Conservation (phyloP, 2,329 filamentous ascomycete genomes). For the Penicillium sp. region DNA sequence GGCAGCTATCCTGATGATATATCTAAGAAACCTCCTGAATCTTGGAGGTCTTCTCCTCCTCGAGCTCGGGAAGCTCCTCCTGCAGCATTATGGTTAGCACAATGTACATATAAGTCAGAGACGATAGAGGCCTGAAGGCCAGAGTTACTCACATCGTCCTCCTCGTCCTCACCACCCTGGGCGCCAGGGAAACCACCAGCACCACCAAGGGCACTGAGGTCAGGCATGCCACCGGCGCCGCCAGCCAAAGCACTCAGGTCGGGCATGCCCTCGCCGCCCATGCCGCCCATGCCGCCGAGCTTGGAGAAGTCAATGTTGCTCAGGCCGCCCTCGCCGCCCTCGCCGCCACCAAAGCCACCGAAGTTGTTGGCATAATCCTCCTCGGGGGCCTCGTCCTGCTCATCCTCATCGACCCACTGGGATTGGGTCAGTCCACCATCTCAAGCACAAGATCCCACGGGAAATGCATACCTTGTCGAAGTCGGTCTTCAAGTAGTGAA, state of each 20-base stretch:
- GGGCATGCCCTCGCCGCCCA: slow-evolving; percentile 33
- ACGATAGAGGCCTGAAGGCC: not conserved
- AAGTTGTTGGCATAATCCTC: slow-evolving; percentile 64
- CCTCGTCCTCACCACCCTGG: slow-evolving; percentile 33
- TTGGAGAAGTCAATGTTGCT: slow-evolving; percentile 93
- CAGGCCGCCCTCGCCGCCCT: slow-evolving; percentile 56
- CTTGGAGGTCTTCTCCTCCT: slow-evolving; percentile 38
- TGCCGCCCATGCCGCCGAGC: slow-evolving; percentile 63
- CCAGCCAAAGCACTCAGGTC: slow-evolving; percentile 37
- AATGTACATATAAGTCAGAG: slow-evolving; percentile 5
- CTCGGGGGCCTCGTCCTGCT: slow-evolving; percentile 86
- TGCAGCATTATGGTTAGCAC: slow-evolving; percentile 39
- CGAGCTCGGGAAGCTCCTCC: slow-evolving; percentile 80
- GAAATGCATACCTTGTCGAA: slow-evolving; percentile 76
- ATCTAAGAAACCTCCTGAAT: slow-evolving; percentile 39
- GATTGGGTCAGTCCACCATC: not conserved
- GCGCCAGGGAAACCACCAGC: slow-evolving; percentile 20
- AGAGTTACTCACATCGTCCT: slow-evolving; percentile 50
- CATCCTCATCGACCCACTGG: slow-evolving; percentile 94
- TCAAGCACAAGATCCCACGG: not conserved
- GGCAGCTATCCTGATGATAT: slow-evolving; percentile 7
- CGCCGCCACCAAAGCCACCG: slow-evolving; percentile 49
- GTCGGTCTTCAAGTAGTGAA: slow-evolving; percentile 96
- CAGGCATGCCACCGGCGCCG: slow-evolving; percentile 34
- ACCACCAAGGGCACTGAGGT: slow-evolving; percentile 10